Conservation (phyloP, 768 basidiomycete species). For the Amanita molliuscula region DNA sequence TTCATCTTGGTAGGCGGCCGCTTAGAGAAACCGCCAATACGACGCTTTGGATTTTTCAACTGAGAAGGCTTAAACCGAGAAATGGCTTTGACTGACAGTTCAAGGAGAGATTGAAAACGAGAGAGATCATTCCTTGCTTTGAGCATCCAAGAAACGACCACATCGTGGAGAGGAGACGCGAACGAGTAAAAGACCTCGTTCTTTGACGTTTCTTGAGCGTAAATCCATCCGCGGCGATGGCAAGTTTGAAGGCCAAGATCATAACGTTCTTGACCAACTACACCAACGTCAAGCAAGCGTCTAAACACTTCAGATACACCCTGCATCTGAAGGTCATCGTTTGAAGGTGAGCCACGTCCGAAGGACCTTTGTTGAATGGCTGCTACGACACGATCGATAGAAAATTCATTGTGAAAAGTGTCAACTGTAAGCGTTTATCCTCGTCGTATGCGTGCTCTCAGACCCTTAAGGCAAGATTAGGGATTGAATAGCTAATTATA, state of each 20-base stretch:
- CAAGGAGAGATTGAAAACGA: neutral
- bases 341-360: neutral
- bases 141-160: neutral
- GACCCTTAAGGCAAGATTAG: neutral
- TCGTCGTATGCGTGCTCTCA: neutral
- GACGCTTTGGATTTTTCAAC: neutral
- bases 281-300: neutral
- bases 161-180: neutral
- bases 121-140: neutral
- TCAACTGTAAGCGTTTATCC: neutral
- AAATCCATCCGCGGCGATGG: neutral
- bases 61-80: neutral
- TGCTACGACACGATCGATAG: neutral
- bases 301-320: neutral
- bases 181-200: neutral
- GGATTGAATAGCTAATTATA: neutral
- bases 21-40: neutral
- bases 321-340: neutral
- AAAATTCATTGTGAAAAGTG: neutral
- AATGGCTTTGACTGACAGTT: neutral
- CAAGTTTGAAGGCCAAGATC: neutral
- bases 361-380: neutral
- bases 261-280: neutral
- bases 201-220: neutral
- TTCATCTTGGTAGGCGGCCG: constrained; percentile 7